A percentile compares a stretch with the other conserved stretches of the same genome.
These are phyloP conservation scores for Leccinum proliferum DNA, from an alignment of 1,284 basidiomycete genomes.

Conservation along the genomic window DNA sequence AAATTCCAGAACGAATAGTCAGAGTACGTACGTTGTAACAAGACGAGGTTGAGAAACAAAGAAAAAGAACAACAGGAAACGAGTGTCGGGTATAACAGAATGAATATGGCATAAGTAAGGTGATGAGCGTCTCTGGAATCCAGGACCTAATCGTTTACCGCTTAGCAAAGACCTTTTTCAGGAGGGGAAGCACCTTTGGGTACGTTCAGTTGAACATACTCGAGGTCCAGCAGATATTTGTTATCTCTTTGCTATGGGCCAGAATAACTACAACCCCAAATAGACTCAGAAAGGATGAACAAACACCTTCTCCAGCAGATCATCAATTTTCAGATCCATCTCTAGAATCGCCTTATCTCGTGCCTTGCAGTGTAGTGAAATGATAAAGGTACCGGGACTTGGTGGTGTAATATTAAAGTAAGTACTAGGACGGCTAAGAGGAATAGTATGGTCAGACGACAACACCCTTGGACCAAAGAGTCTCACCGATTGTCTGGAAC, in stretches of 20 bases:
- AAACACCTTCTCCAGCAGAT: slow-evolving; percentile 89
- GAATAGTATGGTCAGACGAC: slow-evolving; percentile 3
- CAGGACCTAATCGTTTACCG: slow-evolving; percentile 43
- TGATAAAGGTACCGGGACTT: slow-evolving; percentile 95
- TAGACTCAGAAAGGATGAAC: not conserved
- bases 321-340: slow-evolving; percentile 99
- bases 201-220: slow-evolving; percentile 97
- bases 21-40: slow-evolving; percentile 17
- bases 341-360: slow-evolving; percentile 99
- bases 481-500: slow-evolving; percentile 94
- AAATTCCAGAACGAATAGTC: slow-evolving; percentile 27
- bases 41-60: slow-evolving; percentile 14
- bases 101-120: slow-evolving; percentile 31
- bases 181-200: slow-evolving; percentile 84
- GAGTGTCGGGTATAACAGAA: slow-evolving; percentile 25
- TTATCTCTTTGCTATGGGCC: slow-evolving; percentile 90
- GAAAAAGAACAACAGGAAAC: slow-evolving; percentile 12
- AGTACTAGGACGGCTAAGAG: slow-evolving; percentile 86
- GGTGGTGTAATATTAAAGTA: slow-evolving; percentile 99
- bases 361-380: slow-evolving; percentile 97
- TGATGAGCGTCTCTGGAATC: slow-evolving; percentile 5
- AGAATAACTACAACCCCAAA: slow-evolving; percentile 12
- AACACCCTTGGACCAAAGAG: not conserved
- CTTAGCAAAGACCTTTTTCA: slow-evolving; percentile 90
- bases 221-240: slow-evolving; percentile 90